A percentile compares a stretch with the other conserved stretches of the same genome.
These are phyloP conservation scores for Salix suchowensis DNA, from an alignment of 345 rosid genomes.

Conservation along the genomic window DNA sequence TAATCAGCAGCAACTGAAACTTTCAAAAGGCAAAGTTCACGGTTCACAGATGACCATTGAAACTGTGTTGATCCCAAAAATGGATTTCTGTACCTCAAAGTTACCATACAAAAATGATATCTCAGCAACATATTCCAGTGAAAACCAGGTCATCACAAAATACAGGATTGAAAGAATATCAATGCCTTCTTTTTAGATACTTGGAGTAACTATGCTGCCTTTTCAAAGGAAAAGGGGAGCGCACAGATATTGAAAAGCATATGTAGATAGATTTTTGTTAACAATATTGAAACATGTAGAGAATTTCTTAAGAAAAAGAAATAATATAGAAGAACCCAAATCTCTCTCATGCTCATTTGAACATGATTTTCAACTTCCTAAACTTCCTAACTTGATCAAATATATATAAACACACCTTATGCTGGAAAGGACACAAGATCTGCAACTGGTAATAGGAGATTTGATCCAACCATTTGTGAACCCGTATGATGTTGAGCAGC, in stretches of 20 bases:
- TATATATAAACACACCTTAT: slow-evolving; percentile 34
- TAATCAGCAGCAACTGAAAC: slow-evolving; percentile 97
- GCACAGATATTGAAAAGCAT: too few relatives aligned
- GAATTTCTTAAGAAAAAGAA: too few relatives aligned
- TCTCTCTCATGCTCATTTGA: too few relatives aligned
- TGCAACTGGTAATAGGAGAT: slow-evolving; percentile 46
- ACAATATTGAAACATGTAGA: too few relatives aligned
- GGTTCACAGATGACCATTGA: slow-evolving; percentile 49
- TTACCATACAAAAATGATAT: slow-evolving; percentile 13
- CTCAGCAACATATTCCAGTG: background rate
- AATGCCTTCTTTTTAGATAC: background rate
- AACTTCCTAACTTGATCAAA: too few relatives aligned
- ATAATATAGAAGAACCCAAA: too few relatives aligned
- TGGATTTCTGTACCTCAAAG: slow-evolving; percentile 49
- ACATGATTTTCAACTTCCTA: too few relatives aligned
- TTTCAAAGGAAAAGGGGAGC: too few relatives aligned
- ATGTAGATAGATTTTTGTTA: background rate
- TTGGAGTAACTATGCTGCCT: too few relatives aligned
- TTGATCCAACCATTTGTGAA: slow-evolving; percentile 38
- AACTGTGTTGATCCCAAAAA: slow-evolving; percentile 49
- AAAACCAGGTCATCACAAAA: background rate
- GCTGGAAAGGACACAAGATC: slow-evolving; percentile 40
- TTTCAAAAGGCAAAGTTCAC: slow-evolving; percentile 58
- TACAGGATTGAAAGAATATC: background rate
- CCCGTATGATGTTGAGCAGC: slow-evolving; percentile 56